Conservation (phyloP, 129 eudicot genomes). For the Flaveria linearis region DNA sequence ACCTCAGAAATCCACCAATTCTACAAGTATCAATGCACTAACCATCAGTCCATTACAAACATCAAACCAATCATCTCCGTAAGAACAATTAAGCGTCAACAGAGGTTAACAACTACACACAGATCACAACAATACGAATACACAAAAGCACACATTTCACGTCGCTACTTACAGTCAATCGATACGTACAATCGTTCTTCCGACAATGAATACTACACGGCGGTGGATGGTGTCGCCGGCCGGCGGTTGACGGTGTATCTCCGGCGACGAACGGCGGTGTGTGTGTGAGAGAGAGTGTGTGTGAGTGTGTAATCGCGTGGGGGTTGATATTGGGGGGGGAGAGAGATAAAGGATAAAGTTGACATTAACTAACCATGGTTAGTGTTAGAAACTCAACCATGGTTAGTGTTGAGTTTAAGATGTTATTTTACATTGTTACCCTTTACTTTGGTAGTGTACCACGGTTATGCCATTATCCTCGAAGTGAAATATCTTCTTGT, state of each 20-base stretch:
- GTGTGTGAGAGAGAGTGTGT: slow-evolving; percentile 18
- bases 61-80: slow-evolving; percentile 18
- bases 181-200: slow-evolving; percentile 13
- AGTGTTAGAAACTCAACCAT: slow-evolving; percentile 30
- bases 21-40: too few relatives aligned
- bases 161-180: slow-evolving; percentile 16
- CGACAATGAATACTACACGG: slow-evolving; percentile 9
- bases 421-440: slow-evolving; percentile 19
- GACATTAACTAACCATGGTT: slow-evolving; percentile 42
- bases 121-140: slow-evolving; percentile 17
- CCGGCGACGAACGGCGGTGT: slow-evolving; percentile 6
- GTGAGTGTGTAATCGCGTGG: slow-evolving; percentile 19
- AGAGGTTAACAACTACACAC: slow-evolving; percentile 6
- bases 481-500: background rate
- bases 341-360: slow-evolving; percentile 37
- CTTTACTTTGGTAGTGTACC: slow-evolving; percentile 3
- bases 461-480: background rate
- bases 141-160: slow-evolving; percentile 6
- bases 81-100: background rate
- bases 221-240: slow-evolving; percentile 9
- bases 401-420: slow-evolving; percentile 35
- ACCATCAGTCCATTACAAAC: background rate
- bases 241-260: too few relatives aligned
- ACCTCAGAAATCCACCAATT: slow-evolving; percentile 8
- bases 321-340: slow-evolving; percentile 31